phyloP scores from a whole-genome alignment of 441 rosid species.

The Pelargonium australe region DNA sequence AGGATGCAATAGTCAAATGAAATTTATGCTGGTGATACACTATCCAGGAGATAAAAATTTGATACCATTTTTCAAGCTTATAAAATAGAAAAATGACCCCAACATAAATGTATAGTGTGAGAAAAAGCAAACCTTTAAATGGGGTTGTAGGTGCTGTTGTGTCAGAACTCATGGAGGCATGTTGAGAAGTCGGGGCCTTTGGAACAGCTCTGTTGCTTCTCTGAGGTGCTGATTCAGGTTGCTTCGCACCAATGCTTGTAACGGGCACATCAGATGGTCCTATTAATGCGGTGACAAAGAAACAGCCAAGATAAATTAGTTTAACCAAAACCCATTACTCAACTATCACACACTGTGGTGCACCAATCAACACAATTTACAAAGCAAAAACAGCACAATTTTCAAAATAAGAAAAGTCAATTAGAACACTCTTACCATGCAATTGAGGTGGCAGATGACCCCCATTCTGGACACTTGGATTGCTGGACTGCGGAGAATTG shows the following conservation, averaged over 20 bases:
- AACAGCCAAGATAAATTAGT: not conserved
- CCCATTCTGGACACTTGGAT: conserved; percentile 52
- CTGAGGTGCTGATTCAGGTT: conserved; percentile 36
- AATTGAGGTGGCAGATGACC: conserved; percentile 44
- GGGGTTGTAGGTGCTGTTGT: conserved; percentile 32
- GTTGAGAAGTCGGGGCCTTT: conserved; percentile 72
- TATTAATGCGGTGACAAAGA: conserved; percentile 4
- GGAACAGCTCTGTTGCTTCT: conserved; percentile 55
- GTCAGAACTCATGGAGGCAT: conserved; percentile 54
- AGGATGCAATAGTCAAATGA: not conserved
- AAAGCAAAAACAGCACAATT: conserved; percentile 39
- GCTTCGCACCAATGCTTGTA: conserved; percentile 33
- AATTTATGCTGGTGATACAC: not conserved
- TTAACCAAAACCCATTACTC: not conserved
- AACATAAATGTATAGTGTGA: conserved; percentile 15
- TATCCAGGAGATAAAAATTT: not conserved
- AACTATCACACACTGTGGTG: not conserved
- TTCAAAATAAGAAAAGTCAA: not conserved
- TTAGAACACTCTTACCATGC: conserved; percentile 45
- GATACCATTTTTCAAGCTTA: not conserved
- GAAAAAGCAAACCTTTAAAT: conserved; percentile 42
- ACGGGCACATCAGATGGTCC: conserved; percentile 47
- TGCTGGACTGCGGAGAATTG: conserved; percentile 38
- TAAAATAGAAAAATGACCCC: conserved; percentile 33
- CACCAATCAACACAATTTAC: not conserved